These are phyloP conservation scores for Ogataea angusta DNA, from an alignment of 805 yeast species.

Conservation along the genomic window DNA sequence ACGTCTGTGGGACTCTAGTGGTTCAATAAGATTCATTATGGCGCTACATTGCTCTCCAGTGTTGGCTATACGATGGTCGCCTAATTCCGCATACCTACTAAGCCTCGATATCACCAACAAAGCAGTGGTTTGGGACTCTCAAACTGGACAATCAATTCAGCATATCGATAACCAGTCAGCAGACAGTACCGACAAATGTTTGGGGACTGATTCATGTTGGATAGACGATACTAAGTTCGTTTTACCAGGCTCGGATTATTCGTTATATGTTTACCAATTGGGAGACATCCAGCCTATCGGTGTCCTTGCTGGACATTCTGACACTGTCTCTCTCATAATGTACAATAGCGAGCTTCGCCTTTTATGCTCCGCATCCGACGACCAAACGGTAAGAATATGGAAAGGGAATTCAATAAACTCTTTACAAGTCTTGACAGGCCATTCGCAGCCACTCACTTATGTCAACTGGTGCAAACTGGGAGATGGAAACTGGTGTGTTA, in stretches of 20 bases:
- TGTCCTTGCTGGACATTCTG: slow-evolving; percentile 60
- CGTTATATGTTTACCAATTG: slow-evolving; percentile 54
- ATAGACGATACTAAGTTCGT: slow-evolving; percentile 66
- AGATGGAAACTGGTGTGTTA: slow-evolving; percentile 26
- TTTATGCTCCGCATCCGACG: slow-evolving; percentile 77
- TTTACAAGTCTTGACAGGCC: slow-evolving; percentile 47
- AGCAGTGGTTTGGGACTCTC: slow-evolving; percentile 64
- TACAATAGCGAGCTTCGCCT: slow-evolving; percentile 52
- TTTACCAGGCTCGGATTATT: slow-evolving; percentile 56
- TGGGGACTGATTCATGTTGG: slow-evolving; percentile 69
- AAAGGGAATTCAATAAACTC: slow-evolving; percentile 57
- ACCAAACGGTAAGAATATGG: slow-evolving; percentile 72
- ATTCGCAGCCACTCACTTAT: slow-evolving; percentile 54
- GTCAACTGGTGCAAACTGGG: slow-evolving; percentile 51
- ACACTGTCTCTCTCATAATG: slow-evolving; percentile 50
- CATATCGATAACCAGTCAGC: slow-evolving; percentile 35
- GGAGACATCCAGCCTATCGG: slow-evolving; percentile 48
- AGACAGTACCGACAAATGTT: slow-evolving; percentile 11
- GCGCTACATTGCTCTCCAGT: slow-evolving; percentile 55
- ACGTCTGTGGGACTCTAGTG: slow-evolving; percentile 74
- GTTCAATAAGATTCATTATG: slow-evolving; percentile 56
- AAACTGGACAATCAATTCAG: slow-evolving; percentile 47
- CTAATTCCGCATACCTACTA: slow-evolving; percentile 48
- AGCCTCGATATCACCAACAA: slow-evolving; percentile 57
- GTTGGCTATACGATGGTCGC: slow-evolving; percentile 58